phyloP scores from a whole-genome alignment of 805 yeast genomes.

The Candida montana region DNA sequence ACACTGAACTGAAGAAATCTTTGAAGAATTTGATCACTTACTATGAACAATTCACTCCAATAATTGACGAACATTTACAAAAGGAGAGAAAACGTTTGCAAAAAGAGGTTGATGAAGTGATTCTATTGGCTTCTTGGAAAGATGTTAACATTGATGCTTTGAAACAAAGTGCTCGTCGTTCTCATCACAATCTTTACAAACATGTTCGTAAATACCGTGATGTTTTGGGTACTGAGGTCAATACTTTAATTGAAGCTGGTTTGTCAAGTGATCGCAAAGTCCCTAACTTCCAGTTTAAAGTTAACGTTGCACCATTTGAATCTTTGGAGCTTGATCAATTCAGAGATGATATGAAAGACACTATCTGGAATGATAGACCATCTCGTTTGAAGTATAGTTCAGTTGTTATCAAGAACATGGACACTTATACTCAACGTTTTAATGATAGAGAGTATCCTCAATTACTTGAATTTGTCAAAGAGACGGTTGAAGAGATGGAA shows the following conservation, averaged over 20 bases:
- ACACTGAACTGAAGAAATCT: conserved; percentile 30
- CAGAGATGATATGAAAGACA: conserved; percentile 20
- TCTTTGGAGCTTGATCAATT: conserved; percentile 11
- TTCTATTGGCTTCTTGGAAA: conserved; percentile 91
- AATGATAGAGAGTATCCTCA: conserved; percentile 37
- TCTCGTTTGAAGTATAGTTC: conserved; percentile 46
- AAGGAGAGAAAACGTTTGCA: conserved; percentile 51
- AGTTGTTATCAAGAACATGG: conserved; percentile 52
- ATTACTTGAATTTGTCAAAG: conserved; percentile 50
- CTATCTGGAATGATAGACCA: conserved; percentile 54
- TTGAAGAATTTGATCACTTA: conserved; percentile 55
- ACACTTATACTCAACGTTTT: conserved; percentile 35
- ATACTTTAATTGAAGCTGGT: conserved; percentile 57
- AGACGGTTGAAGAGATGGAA: conserved; percentile 51
- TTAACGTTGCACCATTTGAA: conserved; percentile 9
- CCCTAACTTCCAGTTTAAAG: neutral
- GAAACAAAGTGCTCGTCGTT: conserved; percentile 86
- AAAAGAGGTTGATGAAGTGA: conserved; percentile 79
- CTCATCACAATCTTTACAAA: conserved; percentile 82
- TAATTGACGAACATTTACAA: conserved; percentile 41
- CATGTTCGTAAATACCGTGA: conserved; percentile 76
- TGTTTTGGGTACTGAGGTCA: conserved; percentile 46
- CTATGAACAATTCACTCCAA: conserved; percentile 58
- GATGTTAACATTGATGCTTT: conserved; percentile 92
- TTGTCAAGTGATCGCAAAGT: conserved; percentile 27